Evolutionary conservation across 192 early-diverging fungal species (phyloP).

Genomic region (Phlyctochytrium arcticum): DNA sequence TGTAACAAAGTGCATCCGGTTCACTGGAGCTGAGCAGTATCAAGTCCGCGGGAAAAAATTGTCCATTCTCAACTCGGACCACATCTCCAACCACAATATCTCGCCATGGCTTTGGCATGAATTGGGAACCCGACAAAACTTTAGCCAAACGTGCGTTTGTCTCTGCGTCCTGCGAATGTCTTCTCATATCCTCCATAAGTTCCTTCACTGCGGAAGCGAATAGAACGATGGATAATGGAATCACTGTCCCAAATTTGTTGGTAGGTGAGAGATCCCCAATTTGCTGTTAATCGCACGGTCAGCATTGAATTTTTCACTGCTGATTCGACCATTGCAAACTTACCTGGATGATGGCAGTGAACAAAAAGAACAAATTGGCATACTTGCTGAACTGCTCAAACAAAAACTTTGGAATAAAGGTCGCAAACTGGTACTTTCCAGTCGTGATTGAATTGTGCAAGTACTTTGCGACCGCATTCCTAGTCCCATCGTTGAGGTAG

Average conservation of each 20-base stretch:
- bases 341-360: conserved; percentile 93
- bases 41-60: conserved; percentile 90
- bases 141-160: conserved; percentile 42
- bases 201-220: conserved; percentile 91
- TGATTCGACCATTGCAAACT: neutral
- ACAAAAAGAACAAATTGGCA: conserved; percentile 98
- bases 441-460: conserved; percentile 92
- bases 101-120: conserved; percentile 75
- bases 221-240: conserved; percentile 78
- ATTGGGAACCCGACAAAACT: conserved; percentile 44
- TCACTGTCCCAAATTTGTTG: conserved; percentile 81
- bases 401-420: conserved; percentile 93
- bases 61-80: conserved; percentile 79
- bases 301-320: too few relatives aligned
- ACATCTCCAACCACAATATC: conserved; percentile 90
- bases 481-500: conserved; percentile 78
- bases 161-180: conserved; percentile 43
- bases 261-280: conserved; percentile 92
- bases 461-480: conserved; percentile 77
- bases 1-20: conserved; percentile 95
- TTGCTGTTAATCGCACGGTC: conserved; percentile 59
- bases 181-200: conserved; percentile 76
- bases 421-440: conserved; percentile 91
- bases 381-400: conserved; percentile 98
- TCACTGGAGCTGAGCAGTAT: conserved; percentile 86